A percentile compares a stretch with the other conserved stretches of the same genome.
phyloP scores from a whole-genome alignment of 2,329 filamentous ascomycete genomes.

The Neonectria sp. region DNA sequence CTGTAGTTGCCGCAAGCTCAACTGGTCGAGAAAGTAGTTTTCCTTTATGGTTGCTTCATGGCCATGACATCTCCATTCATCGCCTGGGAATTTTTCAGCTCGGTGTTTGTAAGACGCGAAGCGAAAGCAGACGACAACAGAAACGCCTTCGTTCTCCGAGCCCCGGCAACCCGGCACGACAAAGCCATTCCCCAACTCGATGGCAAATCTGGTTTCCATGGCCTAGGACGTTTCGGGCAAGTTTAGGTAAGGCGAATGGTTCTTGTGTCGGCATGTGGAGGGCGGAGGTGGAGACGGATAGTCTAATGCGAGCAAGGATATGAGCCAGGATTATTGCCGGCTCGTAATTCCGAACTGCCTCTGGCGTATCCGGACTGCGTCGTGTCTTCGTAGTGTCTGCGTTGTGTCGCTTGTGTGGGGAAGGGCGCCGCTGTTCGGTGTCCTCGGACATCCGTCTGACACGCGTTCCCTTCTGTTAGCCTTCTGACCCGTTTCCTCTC shows the following conservation, averaged over 20 bases:
- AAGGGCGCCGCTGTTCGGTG: not conserved
- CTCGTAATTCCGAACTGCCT: slow-evolving; percentile 39
- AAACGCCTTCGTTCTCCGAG: slow-evolving; percentile 28
- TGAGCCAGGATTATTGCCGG: slow-evolving; percentile 39
- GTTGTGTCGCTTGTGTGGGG: not conserved
- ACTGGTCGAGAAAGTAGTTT: not conserved
- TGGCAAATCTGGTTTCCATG: slow-evolving; percentile 29
- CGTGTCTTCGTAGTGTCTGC: not conserved
- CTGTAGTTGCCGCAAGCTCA: not conserved
- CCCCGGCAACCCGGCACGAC: slow-evolving; percentile 35
- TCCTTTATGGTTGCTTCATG: slow-evolving; percentile 9
- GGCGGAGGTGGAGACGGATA: slow-evolving; percentile 21
- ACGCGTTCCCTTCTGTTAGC: not conserved
- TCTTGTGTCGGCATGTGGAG: slow-evolving; percentile 35
- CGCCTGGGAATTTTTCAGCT: slow-evolving; percentile 8
- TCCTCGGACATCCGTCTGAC: slow-evolving; percentile 20
- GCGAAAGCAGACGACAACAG: slow-evolving; percentile 1
- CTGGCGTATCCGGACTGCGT: not conserved
- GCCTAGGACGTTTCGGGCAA: slow-evolving; percentile 21
- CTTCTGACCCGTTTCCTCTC: not conserved
- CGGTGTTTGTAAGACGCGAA: slow-evolving; percentile 19
- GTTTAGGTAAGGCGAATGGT: slow-evolving; percentile 19
- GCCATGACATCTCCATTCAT: not conserved
- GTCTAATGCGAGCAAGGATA: slow-evolving; percentile 15
- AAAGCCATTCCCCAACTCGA: slow-evolving; percentile 24